These are phyloP conservation scores for Pyrenophora tritici-repentis DNA, from an alignment of 2,329 filamentous ascomycete species.

Conservation along the genomic window DNA sequence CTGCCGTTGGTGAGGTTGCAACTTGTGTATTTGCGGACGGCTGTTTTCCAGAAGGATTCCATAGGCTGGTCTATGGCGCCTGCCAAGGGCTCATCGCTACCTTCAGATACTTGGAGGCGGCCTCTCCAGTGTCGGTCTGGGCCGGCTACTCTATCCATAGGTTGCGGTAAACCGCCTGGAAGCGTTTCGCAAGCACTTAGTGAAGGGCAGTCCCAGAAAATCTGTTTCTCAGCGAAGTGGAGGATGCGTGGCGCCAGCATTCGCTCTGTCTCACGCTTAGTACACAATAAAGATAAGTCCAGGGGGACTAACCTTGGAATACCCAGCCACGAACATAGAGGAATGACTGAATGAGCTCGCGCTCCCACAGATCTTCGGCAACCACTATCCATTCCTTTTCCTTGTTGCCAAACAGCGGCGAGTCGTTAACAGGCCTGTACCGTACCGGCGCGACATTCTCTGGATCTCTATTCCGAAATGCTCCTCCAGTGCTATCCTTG, in stretches of 20 bases:
- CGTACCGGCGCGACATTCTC: slow-evolving; percentile 17
- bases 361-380: slow-evolving; percentile 25
- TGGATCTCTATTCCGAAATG: slow-evolving; percentile 26
- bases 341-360: slow-evolving; percentile 18
- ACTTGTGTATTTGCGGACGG: slow-evolving; percentile 29
- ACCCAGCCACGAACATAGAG: slow-evolving; percentile 37
- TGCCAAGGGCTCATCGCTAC: slow-evolving; percentile 9
- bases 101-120: slow-evolving; percentile 23
- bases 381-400: slow-evolving; percentile 24
- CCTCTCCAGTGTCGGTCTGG: slow-evolving; percentile 35
- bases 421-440: slow-evolving; percentile 13
- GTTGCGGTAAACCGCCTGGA: slow-evolving; percentile 25
- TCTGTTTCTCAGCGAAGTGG: slow-evolving; percentile 29
- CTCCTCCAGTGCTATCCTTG: slow-evolving; percentile 19
- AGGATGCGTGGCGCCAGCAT: slow-evolving; percentile 35
- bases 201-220: slow-evolving; percentile 37
- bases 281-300: not conserved
- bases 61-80: slow-evolving; percentile 29
- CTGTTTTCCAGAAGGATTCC: slow-evolving; percentile 28
- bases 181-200: slow-evolving; percentile 33
- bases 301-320: slow-evolving; percentile 30
- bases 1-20: slow-evolving; percentile 25
- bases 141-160: slow-evolving; percentile 21
- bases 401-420: slow-evolving; percentile 14
- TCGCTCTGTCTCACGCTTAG: slow-evolving; percentile 22